Conservation (phyloP, 148 eudicot species). For the Dysphania ambrosioides region DNA sequence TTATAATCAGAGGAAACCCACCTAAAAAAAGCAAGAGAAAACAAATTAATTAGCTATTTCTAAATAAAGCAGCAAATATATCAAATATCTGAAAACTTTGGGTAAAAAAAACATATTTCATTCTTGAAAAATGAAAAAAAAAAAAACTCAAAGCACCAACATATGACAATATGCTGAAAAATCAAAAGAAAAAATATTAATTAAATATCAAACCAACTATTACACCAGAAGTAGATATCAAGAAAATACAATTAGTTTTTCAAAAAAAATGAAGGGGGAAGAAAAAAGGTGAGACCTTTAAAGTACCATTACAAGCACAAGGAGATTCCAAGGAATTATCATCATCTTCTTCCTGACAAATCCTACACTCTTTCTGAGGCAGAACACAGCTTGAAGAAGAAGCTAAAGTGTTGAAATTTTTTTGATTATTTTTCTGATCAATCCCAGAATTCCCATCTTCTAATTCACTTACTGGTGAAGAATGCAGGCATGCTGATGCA, state of each 20-base stretch:
- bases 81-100: not conserved
- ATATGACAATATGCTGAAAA: not conserved
- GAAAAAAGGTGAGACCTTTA: slow-evolving; percentile 44
- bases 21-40: too few species aligned
- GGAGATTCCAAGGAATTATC: slow-evolving; percentile 63
- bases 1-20: not conserved
- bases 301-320: slow-evolving; percentile 87
- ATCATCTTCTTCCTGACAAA: slow-evolving; percentile 81
- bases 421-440: not conserved
- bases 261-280: slow-evolving; percentile 10
- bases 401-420: not conserved
- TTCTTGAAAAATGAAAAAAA: not conserved
- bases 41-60: not conserved
- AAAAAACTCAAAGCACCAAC: not conserved
- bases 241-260: too few species aligned
- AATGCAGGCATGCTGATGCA: slow-evolving; percentile 40
- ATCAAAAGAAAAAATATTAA: not conserved
- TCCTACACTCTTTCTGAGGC: slow-evolving; percentile 62
- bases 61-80: not conserved
- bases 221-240: not conserved
- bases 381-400: not conserved
- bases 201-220: not conserved
- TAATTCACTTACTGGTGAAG: slow-evolving; percentile 16
- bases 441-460: slow-evolving; percentile 17
- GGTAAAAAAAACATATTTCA: not conserved